Conservation (phyloP, 371 early-diverging fungal genomes). For the Syncephalastrum contaminatum region DNA sequence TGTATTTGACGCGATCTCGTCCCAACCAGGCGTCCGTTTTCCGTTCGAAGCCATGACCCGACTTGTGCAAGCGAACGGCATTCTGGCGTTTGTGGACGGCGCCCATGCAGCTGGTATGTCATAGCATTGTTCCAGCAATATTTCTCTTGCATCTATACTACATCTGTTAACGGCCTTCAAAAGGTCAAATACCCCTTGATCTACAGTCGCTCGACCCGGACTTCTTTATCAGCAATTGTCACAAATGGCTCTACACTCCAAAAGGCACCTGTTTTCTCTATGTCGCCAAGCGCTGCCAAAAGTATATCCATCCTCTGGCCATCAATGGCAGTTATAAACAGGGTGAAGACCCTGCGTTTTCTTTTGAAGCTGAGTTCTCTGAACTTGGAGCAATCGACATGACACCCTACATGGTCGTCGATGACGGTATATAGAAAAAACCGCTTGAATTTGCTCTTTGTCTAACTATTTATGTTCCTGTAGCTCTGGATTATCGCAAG, state of each 20-base stretch:
- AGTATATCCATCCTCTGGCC: slow-evolving; percentile 46
- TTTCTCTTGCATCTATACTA: too few species aligned
- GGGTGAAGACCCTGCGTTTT: slow-evolving; percentile 8
- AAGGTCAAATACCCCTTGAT: slow-evolving; percentile 62
- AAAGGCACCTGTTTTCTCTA: slow-evolving; percentile 62
- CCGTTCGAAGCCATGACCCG: slow-evolving; percentile 53
- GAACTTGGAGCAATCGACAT: slow-evolving; percentile 42
- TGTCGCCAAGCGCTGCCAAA: slow-evolving; percentile 51
- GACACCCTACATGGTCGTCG: slow-evolving; percentile 42
- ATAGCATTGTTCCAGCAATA: too few species aligned
- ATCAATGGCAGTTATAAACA: slow-evolving; percentile 45
- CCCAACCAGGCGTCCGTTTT: slow-evolving; percentile 50
- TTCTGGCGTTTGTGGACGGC: slow-evolving; percentile 64
- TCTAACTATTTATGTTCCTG: not conserved
- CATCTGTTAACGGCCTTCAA: not conserved
- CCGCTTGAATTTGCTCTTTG: too few species aligned
- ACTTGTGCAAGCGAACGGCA: slow-evolving; percentile 43
- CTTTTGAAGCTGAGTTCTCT: slow-evolving; percentile 29
- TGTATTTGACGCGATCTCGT: slow-evolving; percentile 56
- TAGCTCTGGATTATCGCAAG: slow-evolving; percentile 48
- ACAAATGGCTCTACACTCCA: slow-evolving; percentile 71
- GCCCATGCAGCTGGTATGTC: slow-evolving; percentile 63
- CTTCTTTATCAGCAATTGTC: slow-evolving; percentile 68
- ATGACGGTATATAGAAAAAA: slow-evolving; percentile 18
- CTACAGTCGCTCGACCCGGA: slow-evolving; percentile 54